These are phyloP conservation scores for Nannizziopsis barbatae DNA, from an alignment of 2,329 filamentous ascomycete species.

Conservation along the genomic window DNA sequence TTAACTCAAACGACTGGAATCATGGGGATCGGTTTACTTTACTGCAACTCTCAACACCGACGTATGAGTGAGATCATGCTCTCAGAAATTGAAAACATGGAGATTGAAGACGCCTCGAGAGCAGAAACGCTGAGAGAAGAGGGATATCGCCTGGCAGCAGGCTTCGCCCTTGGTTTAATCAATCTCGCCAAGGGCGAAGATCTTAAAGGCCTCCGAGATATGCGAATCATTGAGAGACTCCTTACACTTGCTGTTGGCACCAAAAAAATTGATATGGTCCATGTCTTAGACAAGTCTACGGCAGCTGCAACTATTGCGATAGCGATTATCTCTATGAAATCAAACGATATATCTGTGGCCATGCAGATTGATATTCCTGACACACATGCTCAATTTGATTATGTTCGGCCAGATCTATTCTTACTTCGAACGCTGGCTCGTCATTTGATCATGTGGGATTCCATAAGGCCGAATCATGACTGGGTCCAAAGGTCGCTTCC, in stretches of 20 bases:
- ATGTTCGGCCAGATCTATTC: conserved; percentile 85
- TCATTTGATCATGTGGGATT: conserved; percentile 86
- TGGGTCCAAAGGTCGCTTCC: conserved; percentile 74
- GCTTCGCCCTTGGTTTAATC: conserved; percentile 85
- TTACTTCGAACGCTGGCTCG: conserved; percentile 79
- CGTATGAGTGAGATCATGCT: conserved; percentile 99
- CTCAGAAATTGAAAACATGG: conserved; percentile 84
- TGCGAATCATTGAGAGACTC: conserved; percentile 82
- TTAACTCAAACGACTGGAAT: conserved; percentile 91
- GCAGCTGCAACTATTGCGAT: conserved; percentile 87
- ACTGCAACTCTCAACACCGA: conserved; percentile 89
- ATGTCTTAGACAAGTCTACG: conserved; percentile 83
- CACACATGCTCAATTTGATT: conserved; percentile 83
- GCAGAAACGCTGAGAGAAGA: conserved; percentile 75
- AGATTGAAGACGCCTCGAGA: conserved; percentile 58
- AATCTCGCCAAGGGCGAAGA: conserved; percentile 87
- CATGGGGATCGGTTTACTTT: conserved; percentile 91
- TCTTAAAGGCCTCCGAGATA: conserved; percentile 79
- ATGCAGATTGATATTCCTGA: conserved; percentile 89
- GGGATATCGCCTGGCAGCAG: conserved; percentile 89
- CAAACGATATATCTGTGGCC: conserved; percentile 74
- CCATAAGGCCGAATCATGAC: conserved; percentile 57
- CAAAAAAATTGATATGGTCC: conserved; percentile 83
- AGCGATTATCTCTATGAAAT: conserved; percentile 93
- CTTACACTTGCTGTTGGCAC: conserved; percentile 75